These are phyloP conservation scores for Monosporozyma unispora DNA, from an alignment of 805 yeast species.

Conservation along the genomic window DNA sequence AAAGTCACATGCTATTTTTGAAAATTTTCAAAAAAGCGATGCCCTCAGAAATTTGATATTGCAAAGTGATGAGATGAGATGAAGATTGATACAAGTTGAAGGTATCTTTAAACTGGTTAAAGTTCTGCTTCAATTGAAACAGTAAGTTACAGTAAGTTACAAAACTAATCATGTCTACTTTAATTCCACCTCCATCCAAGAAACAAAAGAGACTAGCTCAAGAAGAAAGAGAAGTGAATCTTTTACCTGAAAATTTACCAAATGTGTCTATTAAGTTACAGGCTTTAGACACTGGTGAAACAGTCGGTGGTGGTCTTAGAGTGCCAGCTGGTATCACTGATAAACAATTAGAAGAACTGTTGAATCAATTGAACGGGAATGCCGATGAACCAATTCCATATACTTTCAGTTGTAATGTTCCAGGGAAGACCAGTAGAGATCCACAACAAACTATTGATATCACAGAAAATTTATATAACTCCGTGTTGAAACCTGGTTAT, in stretches of 20 bases:
- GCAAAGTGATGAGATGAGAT: not conserved
- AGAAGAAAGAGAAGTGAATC: slow-evolving; percentile 61
- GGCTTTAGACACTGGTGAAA: slow-evolving; percentile 87
- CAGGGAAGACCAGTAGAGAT: slow-evolving; percentile 32
- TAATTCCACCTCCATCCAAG: slow-evolving; percentile 88
- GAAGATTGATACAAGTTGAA: not conserved
- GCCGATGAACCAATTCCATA: slow-evolving; percentile 84
- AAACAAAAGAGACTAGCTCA: slow-evolving; percentile 80
- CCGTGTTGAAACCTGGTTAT: slow-evolving; percentile 77
- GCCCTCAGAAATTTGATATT: not conserved
- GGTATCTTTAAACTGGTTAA: not conserved
- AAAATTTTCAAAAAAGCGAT: slow-evolving; percentile 1
- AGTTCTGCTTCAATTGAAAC: too few species aligned
- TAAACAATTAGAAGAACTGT: slow-evolving; percentile 75
- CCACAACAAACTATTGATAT: slow-evolving; percentile 52
- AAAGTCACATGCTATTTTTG: not conserved
- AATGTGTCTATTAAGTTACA: slow-evolving; percentile 82
- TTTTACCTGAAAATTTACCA: slow-evolving; percentile 72
- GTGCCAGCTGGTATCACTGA: slow-evolving; percentile 87
- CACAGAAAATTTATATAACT: slow-evolving; percentile 63
- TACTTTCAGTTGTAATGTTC: slow-evolving; percentile 59
- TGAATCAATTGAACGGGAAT: slow-evolving; percentile 67
- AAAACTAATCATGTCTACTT: slow-evolving; percentile 70
- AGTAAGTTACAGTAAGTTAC: too few species aligned
- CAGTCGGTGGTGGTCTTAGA: slow-evolving; percentile 73